Evolutionary conservation across 345 rosid species (phyloP), one percentile per base, ranked within the genome.

Genomic region (Stellera chamaejasme): DNA sequence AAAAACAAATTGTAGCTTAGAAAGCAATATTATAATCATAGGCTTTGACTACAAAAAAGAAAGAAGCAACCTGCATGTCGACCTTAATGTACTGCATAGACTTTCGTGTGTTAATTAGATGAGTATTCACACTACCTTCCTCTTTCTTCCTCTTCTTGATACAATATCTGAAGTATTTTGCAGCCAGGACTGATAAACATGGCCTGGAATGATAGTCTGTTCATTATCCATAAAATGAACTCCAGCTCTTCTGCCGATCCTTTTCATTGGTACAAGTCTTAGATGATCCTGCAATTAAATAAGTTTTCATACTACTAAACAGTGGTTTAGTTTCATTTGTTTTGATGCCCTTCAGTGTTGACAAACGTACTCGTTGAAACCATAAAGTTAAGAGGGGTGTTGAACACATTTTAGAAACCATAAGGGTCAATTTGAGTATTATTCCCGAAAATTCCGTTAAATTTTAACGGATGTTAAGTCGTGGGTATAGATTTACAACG

Each of bases 151-250:
- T 63, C 75, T 71, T 69, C 74, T 75, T 11, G 79, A 69, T 53
- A 76, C 59, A 72, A 81, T 67, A 68, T 78, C 75, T 55, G 84
- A 79, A 66, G 94, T 15, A 70, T 81, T 66, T 55, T 82, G 84
- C 46, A 86, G 82, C 97, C 96, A 86, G 64, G 86, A 70, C 66
- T 80, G 93, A 75, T 86, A 88, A 9, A 65, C 54, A 57, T 66
- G 75, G 54, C 83, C 84, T 48, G 96, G 72, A 56, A 88, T 75
- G 14, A 82, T 70, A 56, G 79, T 86, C 62, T 80, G 90, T 41
- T 89, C 96, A 66, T 43, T 62, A 73, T 92, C 99, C 83, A 87
- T 75, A 39, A 32, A 27, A 56, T 52, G 44, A 14, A 74, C 60
- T 55, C 66, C 76, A 67, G 65, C 43, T 48, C 61, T 79, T 79